A percentile compares a stretch with the other conserved stretches of the same genome.
Conservation (phyloP, 768 basidiomycete genomes). For the Cystofilobasidium ferigula region DNA sequence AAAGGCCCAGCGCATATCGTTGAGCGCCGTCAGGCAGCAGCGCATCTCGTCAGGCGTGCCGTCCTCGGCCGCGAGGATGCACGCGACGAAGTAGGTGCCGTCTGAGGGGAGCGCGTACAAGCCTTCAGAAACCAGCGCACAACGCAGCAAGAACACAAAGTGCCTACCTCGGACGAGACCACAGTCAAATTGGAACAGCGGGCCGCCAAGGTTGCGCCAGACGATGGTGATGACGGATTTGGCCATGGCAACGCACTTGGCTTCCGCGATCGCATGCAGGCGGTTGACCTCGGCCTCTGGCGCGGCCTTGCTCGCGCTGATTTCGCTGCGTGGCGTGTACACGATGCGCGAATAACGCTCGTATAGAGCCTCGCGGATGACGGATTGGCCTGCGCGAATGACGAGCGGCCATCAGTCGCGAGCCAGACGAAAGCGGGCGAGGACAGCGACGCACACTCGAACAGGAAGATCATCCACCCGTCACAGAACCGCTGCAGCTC, state of each 20-base stretch:
- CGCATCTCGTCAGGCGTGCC: conserved; percentile 47
- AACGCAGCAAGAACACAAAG: background rate
- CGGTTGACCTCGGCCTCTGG: conserved; percentile 36
- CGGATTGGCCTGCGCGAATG: conserved; percentile 44
- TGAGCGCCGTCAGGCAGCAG: conserved; percentile 17
- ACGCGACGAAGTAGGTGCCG: conserved; percentile 78
- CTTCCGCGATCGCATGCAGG: conserved; percentile 43
- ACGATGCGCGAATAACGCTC: conserved; percentile 42
- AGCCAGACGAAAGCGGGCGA: conserved; percentile 28
- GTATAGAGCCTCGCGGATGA: conserved; percentile 72
- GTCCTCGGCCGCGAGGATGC: conserved; percentile 53
- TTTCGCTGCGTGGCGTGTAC: conserved; percentile 10
- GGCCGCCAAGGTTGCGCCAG: conserved; percentile 46
- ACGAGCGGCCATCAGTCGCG: conserved; percentile 11
- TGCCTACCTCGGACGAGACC: conserved; percentile 61
- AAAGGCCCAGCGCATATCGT: conserved; percentile 25
- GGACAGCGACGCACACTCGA: conserved; percentile 65
- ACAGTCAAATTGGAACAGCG: conserved; percentile 74
- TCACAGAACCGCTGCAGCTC: conserved; percentile 61
- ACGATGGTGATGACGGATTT: conserved; percentile 45
- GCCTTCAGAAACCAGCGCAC: background rate
- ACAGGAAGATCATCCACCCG: conserved; percentile 86
- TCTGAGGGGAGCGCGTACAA: conserved; percentile 39
- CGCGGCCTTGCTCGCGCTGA: conserved; percentile 27
- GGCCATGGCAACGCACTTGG: conserved; percentile 45